Base-by-base conservation (phyloP, 1,139 yeast species). In the Saccharomyces hybrid region DNA sequence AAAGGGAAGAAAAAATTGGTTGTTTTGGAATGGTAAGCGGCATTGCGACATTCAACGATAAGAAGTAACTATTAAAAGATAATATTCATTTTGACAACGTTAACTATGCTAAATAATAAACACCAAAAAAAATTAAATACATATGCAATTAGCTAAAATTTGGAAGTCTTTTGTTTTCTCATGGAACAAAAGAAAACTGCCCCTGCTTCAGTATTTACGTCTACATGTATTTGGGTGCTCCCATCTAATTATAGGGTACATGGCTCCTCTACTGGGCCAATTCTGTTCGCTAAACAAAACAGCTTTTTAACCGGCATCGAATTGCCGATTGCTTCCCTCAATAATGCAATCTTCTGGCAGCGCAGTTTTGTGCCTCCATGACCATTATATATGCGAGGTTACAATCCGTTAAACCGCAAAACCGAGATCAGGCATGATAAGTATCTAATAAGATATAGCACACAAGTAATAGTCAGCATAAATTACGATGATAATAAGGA, bases 1-100 rank as follows among this genome's bases (percentile, higher is more conserved):
- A 69, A 68, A 51, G 76, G 77, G 29, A 72, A 73, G 56, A 78
- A 78, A 65, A 75, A 75, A 55, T 62, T 76, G 46, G 64, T 77
- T 4, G 63, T 65, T 9, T 58, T 70, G 34, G 64, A 68, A 52
- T 68, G 71, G 69, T 61, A 52, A 16, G 28, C 4, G 7, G 2
- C 19, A 14, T 16, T 9, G 19, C 21, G 11, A 9, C 19, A 28
- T 16, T 27, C 3, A 9, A 46, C 4, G 21, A 5, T 46, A 5
- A 38, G 24, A 34, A 14, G 19, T 24, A 9, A 16, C 44, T 11
- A 38, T 16, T 16, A n/a, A 38, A 38, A 38, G 24, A 38, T 38
- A 38, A 19, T 38, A 38, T 38, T 38, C 44, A 19, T 38, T 8
- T 38, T 38, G 6, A 38, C 9, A 26, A 38, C 24, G 14, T 8